Conservation (phyloP, 2,329 filamentous ascomycete species). For the Claviceps fusiformis region DNA sequence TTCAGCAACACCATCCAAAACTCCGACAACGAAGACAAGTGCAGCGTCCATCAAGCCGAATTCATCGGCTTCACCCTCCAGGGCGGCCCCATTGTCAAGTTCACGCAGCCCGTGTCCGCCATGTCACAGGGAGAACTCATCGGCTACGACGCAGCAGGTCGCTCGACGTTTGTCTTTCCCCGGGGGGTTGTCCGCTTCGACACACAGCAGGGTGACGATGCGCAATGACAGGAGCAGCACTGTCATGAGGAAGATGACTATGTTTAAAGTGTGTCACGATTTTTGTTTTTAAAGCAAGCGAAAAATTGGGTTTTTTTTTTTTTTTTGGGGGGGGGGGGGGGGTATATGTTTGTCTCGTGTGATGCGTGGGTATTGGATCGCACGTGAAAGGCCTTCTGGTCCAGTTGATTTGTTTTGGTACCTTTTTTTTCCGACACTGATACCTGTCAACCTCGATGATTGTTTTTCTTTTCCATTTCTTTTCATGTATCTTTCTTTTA, state of each 20-base stretch:
- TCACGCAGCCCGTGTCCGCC: constrained; percentile 21
- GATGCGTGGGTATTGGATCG: too few species aligned
- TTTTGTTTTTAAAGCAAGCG: background rate
- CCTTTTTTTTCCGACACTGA: background rate
- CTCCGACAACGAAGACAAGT: constrained; percentile 19
- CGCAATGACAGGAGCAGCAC: background rate
- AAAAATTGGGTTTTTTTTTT: background rate
- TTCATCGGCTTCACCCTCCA: constrained; percentile 32
- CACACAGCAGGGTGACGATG: constrained; percentile 7
- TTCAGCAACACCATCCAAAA: constrained; percentile 23
- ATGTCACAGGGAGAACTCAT: constrained; percentile 21
- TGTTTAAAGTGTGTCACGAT: too few species aligned
- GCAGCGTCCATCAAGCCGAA: constrained; percentile 19
- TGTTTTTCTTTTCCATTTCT: too few species aligned
- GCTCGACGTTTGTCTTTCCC: constrained; percentile 26
- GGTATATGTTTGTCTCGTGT: too few species aligned
- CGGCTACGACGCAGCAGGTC: constrained; percentile 20
- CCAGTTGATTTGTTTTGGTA: background rate
- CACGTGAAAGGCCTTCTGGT: too few species aligned
- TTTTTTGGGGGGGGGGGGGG: too few species aligned
- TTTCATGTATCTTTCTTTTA: too few species aligned
- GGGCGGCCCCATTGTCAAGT: constrained; percentile 32
- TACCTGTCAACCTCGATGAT: too few species aligned
- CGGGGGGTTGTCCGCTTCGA: constrained; percentile 22
- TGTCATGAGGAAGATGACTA: too few species aligned